Percentiles rank a stretch among this genome's conserved stretches.
Conservation (phyloP, 306 rosid genomes). For the Lotus japonicus region DNA sequence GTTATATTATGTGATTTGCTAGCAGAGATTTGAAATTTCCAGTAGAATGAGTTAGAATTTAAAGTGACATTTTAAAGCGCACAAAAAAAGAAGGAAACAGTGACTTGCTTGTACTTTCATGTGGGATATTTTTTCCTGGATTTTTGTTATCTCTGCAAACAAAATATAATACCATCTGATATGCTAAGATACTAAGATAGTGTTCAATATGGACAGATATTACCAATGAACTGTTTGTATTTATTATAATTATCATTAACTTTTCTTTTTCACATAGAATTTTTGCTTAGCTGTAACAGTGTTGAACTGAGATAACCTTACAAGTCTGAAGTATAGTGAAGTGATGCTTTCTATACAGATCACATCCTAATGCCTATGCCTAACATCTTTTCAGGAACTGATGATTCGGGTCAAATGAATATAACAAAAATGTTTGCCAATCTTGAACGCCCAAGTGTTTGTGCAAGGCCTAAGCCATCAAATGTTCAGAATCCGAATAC, state of each 20-base stretch:
- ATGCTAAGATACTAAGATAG: neutral
- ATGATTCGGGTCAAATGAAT: slow-evolving; percentile 25
- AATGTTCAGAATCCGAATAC: slow-evolving; percentile 29
- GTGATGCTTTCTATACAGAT: neutral
- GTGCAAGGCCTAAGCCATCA: slow-evolving; percentile 36
- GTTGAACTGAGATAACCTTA: slow-evolving; percentile 10
- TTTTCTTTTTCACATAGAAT: too few relatives aligned
- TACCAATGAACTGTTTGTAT: neutral
- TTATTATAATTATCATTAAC: neutral
- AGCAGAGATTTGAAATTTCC: slow-evolving; percentile 6
- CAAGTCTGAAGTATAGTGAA: slow-evolving; percentile 1
- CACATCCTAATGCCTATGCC: slow-evolving; percentile 14
- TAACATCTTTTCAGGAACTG: slow-evolving; percentile 31
- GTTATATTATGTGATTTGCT: slow-evolving; percentile 13
- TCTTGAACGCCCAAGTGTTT: slow-evolving; percentile 25
- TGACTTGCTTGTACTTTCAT: neutral
- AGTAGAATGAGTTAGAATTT: neutral
- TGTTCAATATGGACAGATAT: neutral
- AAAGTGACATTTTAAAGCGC: neutral
- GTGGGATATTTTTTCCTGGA: neutral
- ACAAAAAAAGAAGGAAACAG: neutral
- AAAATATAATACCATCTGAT: neutral
- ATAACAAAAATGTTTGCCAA: slow-evolving; percentile 29
- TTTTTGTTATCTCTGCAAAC: neutral
- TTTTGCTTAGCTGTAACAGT: slow-evolving; percentile 2